Evolutionary conservation across 345 rosid species (phyloP).

Genomic region (Populus simonii): DNA sequence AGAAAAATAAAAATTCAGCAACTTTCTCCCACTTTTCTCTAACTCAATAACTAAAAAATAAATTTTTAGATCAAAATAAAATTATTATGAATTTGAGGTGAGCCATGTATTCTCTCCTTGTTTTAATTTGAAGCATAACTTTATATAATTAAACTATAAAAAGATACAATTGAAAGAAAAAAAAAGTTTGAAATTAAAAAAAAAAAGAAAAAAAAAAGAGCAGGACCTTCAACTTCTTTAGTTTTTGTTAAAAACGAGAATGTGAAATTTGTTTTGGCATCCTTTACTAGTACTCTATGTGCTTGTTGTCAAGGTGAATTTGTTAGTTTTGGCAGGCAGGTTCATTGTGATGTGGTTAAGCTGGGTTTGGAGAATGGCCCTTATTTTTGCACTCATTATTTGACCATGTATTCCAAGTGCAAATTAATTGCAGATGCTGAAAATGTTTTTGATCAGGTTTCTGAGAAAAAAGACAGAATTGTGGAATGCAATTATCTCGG

Average conservation of each 20-base stretch:
- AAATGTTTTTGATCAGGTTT: slow-evolving; percentile 43
- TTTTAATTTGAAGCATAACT: too few species aligned
- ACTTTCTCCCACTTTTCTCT: too few species aligned
- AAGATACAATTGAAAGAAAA: too few species aligned
- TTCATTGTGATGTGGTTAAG: slow-evolving; percentile 65
- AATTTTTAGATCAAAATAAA: too few species aligned
- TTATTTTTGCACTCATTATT: slow-evolving; percentile 55
- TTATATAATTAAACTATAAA: too few species aligned
- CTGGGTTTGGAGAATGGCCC: slow-evolving; percentile 53
- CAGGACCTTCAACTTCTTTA: too few species aligned
- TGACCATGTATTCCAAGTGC: slow-evolving; percentile 71
- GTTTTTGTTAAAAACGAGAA: slow-evolving; percentile 42
- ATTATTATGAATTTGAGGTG: too few species aligned
- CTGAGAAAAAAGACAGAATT: slow-evolving; percentile 44
- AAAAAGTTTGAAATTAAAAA: too few species aligned
- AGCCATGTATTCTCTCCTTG: too few species aligned
- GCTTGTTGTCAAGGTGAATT: slow-evolving; percentile 51
- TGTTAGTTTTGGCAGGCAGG: slow-evolving; percentile 50
- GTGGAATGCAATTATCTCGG: slow-evolving; percentile 77
- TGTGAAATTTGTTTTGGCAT: slow-evolving; percentile 46
- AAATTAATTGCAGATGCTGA: slow-evolving; percentile 47
- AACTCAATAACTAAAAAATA: too few species aligned
- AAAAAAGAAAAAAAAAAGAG: too few species aligned
- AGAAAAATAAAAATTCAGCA: too few species aligned
- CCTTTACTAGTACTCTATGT: slow-evolving; percentile 49